phyloP scores from a whole-genome alignment of 805 yeast species.

The Sugiyamaella lignohabitans region DNA sequence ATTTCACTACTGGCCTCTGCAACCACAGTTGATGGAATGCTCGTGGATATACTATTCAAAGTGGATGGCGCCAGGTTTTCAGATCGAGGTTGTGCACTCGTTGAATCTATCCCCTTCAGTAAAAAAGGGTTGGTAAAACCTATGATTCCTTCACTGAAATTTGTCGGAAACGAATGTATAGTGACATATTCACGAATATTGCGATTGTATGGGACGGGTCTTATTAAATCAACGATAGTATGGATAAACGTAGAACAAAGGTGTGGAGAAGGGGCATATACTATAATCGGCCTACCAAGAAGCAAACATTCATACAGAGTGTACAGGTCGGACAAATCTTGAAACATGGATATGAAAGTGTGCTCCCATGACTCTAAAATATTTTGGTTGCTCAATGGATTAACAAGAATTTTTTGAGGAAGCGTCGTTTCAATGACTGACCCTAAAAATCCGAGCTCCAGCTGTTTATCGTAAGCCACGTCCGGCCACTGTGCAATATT shows the following conservation, averaged over 20 bases:
- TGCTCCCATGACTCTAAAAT: conserved; percentile 17
- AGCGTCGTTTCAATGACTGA: conserved; percentile 7
- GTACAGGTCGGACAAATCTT: conserved; percentile 18
- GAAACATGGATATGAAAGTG: conserved; percentile 6
- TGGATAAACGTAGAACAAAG: conserved; percentile 21
- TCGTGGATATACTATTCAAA: too few species aligned
- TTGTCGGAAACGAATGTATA: conserved; percentile 19
- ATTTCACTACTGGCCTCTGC: background rate
- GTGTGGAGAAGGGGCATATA: conserved; percentile 21
- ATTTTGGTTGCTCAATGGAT: conserved; percentile 5
- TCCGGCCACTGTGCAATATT: conserved; percentile 24
- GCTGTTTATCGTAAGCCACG: conserved; percentile 5
- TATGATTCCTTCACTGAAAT: conserved; percentile 10
- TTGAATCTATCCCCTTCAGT: conserved; percentile 3
- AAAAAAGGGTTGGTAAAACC: conserved; percentile 26
- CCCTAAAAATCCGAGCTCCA: conserved; percentile 21
- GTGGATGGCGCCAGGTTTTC: too few species aligned
- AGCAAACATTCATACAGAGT: conserved; percentile 21
- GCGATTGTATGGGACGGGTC: conserved; percentile 17
- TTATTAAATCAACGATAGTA: conserved; percentile 18
- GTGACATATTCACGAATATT: conserved; percentile 24
- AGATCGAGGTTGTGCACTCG: too few species aligned
- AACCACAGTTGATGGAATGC: background rate
- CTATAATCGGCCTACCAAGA: conserved; percentile 15
- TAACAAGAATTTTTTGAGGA: conserved; percentile 7